Evolutionary conservation across 208 protist species (phyloP), one percentile per base, ranked within the genome.

Genomic region (Crithidia bombi): DNA sequence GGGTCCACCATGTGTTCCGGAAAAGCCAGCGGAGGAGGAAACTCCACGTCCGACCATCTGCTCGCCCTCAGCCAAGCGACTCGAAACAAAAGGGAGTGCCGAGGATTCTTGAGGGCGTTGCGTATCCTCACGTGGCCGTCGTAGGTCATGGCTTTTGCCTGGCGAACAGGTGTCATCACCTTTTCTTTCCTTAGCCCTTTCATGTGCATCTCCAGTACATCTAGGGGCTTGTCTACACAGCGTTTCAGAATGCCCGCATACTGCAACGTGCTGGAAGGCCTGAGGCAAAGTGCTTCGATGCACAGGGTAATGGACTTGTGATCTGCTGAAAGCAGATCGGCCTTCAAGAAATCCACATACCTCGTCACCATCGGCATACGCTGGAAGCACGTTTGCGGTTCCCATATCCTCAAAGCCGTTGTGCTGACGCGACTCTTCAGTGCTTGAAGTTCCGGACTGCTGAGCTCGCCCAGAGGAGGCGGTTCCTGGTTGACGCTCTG

Each of bases 41-140:
- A 43, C 54, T 43, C 54, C 33, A 43, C 54, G 35, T 43, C 54
- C 30, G 54, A 59, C 54, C 35, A 59, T 23, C 54, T 12, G 54
- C 54, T 43, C 2, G 54, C 54, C 25, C 33, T 43, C 35, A 59
- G 54, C 54, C 54, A 59, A 6, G 33, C 54, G 2, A 59, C 54
- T 25, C 33, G 35, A 28, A 59, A n/a, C 39, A 10, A 5, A 59
- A 33, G 23, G 54, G 14, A 15, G 39, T n/a, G 5, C 35, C 12
- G 5, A 28, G n/a, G 5, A 3, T 32, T 36, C n/a, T 55, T 55
- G 50, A 55, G n/a, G 43, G 50, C 28, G 5, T 55, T 55, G 17
- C 50, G 50, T 9, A 36, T 55, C 28, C 15, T 15, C 50, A 36
- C 5, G 28, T 21, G 21, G 21, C 36, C 50, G 4, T 55, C 28